Percentiles rank a stretch among this genome's conserved stretches.
Evolutionary conservation across 495 filamentous ascomycete genomes (phyloP).

Genomic region (Neurospora sp.): DNA sequence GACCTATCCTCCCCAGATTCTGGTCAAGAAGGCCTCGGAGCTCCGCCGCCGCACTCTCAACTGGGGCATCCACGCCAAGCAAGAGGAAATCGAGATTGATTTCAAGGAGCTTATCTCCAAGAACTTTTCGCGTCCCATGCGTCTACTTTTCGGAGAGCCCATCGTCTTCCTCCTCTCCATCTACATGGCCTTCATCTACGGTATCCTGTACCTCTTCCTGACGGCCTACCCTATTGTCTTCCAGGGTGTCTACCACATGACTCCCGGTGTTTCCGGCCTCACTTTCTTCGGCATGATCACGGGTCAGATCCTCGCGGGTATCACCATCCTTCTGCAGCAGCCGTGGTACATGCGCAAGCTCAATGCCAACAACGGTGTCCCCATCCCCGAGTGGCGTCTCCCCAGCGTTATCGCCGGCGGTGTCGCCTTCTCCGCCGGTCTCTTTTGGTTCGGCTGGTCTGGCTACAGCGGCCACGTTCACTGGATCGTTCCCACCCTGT

Average conservation of each 20-base stretch:
- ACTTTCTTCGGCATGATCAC: constrained; percentile 75
- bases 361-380: constrained; percentile 59
- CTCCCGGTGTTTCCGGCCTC: constrained; percentile 56
- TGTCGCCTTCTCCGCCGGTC: constrained; percentile 58
- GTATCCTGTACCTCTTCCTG: constrained; percentile 68
- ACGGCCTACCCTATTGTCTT: constrained; percentile 77
- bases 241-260: constrained; percentile 58
- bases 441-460: constrained; percentile 88
- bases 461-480: constrained; percentile 53
- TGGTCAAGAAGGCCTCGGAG: constrained; percentile 66
- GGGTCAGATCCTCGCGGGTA: constrained; percentile 59
- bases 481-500: constrained; percentile 75
- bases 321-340: constrained; percentile 54
- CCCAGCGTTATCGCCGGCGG: constrained; percentile 71
- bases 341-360: constrained; percentile 60
- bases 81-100: constrained; percentile 87
- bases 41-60: constrained; percentile 75
- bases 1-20: constrained; percentile 74
- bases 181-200: constrained; percentile 79
- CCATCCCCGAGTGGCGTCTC: constrained; percentile 79
- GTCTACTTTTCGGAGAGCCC: constrained; percentile 70
- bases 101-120: constrained; percentile 66
- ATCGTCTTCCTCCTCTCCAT: constrained; percentile 65
- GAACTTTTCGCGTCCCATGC: constrained; percentile 74
- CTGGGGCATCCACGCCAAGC: constrained; percentile 90